phyloP scores from a whole-genome alignment of 306 rosid genomes.

The Lupinus albus region DNA sequence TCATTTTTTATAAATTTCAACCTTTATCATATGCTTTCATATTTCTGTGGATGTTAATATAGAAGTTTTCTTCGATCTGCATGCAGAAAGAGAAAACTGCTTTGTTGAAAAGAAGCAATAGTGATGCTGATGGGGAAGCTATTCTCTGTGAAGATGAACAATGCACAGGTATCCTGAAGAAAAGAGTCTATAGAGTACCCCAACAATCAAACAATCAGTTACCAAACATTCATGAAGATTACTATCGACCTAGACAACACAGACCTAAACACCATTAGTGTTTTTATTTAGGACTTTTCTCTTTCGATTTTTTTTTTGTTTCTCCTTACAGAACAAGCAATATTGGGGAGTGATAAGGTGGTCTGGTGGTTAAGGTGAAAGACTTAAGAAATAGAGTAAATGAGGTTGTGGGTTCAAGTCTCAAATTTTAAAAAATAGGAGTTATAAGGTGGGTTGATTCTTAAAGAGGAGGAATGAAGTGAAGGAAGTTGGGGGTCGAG shows the following conservation, averaged over 20 bases:
- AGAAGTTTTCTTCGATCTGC: constrained; percentile 31
- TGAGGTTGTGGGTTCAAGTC: too few relatives aligned
- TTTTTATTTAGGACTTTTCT: constrained; percentile 13
- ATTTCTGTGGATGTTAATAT: background rate
- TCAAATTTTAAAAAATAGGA: too few relatives aligned
- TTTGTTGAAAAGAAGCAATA: constrained; percentile 32
- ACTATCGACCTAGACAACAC: constrained; percentile 70
- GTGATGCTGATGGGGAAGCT: constrained; percentile 35
- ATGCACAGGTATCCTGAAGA: constrained; percentile 71
- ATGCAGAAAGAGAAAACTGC: constrained; percentile 49
- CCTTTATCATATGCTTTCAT: background rate
- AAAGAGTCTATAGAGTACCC: constrained; percentile 55
- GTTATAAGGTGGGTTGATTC: too few relatives aligned
- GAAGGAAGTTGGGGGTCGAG: too few relatives aligned
- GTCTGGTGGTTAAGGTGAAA: too few relatives aligned
- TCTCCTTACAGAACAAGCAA: constrained; percentile 8
- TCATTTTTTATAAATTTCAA: background rate
- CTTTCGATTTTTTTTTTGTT: constrained; percentile 6
- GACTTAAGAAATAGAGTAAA: too few relatives aligned
- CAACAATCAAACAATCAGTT: constrained; percentile 57
- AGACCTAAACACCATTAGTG: constrained; percentile 63
- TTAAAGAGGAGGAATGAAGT: too few relatives aligned
- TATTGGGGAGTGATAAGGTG: too few relatives aligned
- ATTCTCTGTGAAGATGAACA: constrained; percentile 49
- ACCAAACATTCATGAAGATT: constrained; percentile 76